Conservation (phyloP, 192 early-diverging fungal species). For the Coemansia sp. region DNA sequence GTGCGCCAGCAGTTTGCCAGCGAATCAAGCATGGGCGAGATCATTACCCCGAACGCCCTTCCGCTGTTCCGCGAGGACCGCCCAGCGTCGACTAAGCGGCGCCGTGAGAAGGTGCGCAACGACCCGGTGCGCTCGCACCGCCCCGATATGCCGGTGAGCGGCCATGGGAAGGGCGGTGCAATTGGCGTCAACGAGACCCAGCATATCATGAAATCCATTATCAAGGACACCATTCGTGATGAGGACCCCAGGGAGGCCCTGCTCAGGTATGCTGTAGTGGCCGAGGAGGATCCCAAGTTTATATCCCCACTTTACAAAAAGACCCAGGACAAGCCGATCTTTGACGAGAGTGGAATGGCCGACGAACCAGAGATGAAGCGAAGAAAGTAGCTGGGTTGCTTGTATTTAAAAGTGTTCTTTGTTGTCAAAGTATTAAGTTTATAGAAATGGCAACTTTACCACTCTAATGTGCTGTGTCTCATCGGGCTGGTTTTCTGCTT, state of each 20-base stretch:
- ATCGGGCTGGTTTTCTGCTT: too few species aligned
- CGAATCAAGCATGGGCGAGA: constrained; percentile 50
- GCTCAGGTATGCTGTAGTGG: constrained; percentile 77
- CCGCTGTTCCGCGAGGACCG: constrained; percentile 82
- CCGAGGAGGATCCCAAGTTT: constrained; percentile 83
- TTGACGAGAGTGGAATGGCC: constrained; percentile 44
- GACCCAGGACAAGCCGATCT: constrained; percentile 72
- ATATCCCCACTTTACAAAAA: constrained; percentile 77
- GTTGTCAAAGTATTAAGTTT: too few species aligned
- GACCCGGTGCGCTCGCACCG: constrained; percentile 63
- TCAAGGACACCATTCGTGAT: constrained; percentile 71
- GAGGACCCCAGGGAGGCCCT: constrained; percentile 94
- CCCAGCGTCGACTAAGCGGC: constrained; percentile 59
- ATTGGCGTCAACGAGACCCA: constrained; percentile 83
- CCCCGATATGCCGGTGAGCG: constrained; percentile 70
- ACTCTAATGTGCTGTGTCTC: too few species aligned
- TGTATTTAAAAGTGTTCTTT: too few species aligned
- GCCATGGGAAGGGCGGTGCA: constrained; percentile 82
- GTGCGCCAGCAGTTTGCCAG: not conserved
- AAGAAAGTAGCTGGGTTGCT: constrained; percentile 43
- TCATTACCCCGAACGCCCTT: constrained; percentile 86
- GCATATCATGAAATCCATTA: constrained; percentile 78
- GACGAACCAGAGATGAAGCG: constrained; percentile 38
- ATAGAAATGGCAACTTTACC: too few species aligned
- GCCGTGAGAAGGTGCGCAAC: constrained; percentile 66